phyloP scores from a whole-genome alignment of 202 grass and related monocot species.

The Digitaria exilis region DNA sequence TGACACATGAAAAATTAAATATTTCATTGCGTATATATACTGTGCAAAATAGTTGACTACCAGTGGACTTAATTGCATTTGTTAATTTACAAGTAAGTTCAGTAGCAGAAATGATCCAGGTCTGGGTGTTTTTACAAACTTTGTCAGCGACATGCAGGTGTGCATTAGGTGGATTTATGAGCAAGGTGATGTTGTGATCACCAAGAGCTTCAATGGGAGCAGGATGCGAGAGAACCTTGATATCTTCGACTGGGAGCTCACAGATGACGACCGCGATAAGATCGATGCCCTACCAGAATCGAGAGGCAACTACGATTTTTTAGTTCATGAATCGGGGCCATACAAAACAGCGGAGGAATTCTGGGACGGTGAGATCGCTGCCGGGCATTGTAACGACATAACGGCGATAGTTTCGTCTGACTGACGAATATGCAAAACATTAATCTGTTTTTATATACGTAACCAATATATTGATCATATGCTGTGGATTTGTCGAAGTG shows the following conservation, averaged over 20 bases:
- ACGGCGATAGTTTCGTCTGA: not conserved
- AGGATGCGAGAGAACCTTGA: slow-evolving; percentile 48
- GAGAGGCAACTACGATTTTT: not conserved
- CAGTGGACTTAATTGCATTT: too few species aligned
- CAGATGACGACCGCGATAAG: not conserved
- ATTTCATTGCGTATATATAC: too few species aligned
- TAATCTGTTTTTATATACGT: too few species aligned
- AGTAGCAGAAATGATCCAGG: not conserved
- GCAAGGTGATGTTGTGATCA: slow-evolving; percentile 29
- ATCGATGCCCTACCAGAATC: slow-evolving; percentile 35
- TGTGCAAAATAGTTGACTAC: too few species aligned
- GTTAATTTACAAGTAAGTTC: too few species aligned
- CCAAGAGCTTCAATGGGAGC: slow-evolving; percentile 50
- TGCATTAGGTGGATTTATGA: slow-evolving; percentile 55
- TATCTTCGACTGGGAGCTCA: slow-evolving; percentile 67
- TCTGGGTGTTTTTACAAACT: not conserved
- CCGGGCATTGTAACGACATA: not conserved
- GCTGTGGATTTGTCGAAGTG: too few species aligned
- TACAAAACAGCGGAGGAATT: slow-evolving; percentile 48
- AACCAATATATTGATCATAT: too few species aligned
- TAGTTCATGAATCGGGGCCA: slow-evolving; percentile 3
- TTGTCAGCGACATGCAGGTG: slow-evolving; percentile 10
- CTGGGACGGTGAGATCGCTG: slow-evolving; percentile 49
- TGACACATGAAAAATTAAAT: too few species aligned
- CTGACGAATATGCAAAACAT: not conserved